phyloP scores from a whole-genome alignment of 306 rosid species.

The Argentina anserina region DNA sequence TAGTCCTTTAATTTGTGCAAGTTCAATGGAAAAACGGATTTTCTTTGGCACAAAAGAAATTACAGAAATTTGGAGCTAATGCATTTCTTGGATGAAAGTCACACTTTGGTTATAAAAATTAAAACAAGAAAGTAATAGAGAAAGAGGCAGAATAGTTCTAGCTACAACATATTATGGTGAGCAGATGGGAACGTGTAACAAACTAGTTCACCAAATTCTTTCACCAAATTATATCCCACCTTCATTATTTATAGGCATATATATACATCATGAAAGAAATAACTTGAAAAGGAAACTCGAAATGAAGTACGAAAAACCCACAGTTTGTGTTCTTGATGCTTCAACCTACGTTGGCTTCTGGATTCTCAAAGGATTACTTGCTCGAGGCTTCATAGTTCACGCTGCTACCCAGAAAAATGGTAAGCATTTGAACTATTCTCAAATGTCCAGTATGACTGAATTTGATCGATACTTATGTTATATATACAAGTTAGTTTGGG shows the following conservation, averaged over 20 bases:
- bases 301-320: slow-evolving; percentile 28
- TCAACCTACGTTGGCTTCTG: slow-evolving; percentile 50
- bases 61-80: too few relatives aligned
- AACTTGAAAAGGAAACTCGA: background rate
- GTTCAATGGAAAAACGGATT: too few relatives aligned
- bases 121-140: too few relatives aligned
- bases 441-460: background rate
- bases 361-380: slow-evolving; percentile 38
- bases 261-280: background rate
- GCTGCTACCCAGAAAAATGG: slow-evolving; percentile 38
- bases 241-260: background rate
- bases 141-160: background rate
- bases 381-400: slow-evolving; percentile 43
- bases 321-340: slow-evolving; percentile 45
- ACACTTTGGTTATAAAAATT: background rate
- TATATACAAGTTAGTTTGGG: too few relatives aligned
- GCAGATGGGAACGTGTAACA: slow-evolving; percentile 30
- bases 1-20: too few relatives aligned
- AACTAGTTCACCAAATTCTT: slow-evolving; percentile 26
- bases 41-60: too few relatives aligned
- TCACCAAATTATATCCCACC: slow-evolving; percentile 19
- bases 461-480: background rate
- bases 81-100: background rate
- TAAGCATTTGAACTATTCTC: background rate
- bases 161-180: background rate